Evolutionary conservation across 257 asterid species (phyloP).

Genomic region (Datura wrightii): DNA sequence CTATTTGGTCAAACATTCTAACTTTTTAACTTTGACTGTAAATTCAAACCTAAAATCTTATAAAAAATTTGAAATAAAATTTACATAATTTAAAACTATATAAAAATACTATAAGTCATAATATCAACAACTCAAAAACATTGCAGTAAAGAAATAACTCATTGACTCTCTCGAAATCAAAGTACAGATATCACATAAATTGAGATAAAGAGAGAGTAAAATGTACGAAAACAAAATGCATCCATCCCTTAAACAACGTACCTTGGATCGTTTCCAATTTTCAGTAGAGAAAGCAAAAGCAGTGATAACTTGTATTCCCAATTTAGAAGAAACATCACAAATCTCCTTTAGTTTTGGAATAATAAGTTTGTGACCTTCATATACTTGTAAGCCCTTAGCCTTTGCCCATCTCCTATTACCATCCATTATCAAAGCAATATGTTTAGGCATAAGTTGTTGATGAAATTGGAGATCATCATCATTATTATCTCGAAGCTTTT

Average conservation of each 20-base stretch:
- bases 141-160: neutral
- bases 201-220: too few relatives aligned
- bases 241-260: neutral
- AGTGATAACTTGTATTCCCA: neutral
- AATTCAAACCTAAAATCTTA: too few relatives aligned
- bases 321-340: neutral
- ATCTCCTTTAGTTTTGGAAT: neutral
- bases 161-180: too few relatives aligned
- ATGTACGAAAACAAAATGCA: too few relatives aligned
- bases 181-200: too few relatives aligned
- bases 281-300: neutral
- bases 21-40: too few relatives aligned
- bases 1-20: too few relatives aligned
- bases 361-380: neutral
- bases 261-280: neutral
- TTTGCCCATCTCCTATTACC: neutral
- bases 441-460: neutral
- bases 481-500: neutral
- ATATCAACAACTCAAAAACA: neutral
- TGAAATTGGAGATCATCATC: neutral
- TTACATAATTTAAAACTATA: neutral
- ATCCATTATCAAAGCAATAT: neutral
- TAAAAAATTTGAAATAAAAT: too few relatives aligned
- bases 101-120: neutral
- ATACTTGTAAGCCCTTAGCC: neutral